Percentiles rank a stretch among this genome's conserved stretches.
phyloP scores from a whole-genome alignment of 2,329 filamentous ascomycete species.

The Sporothrix curviconia region DNA sequence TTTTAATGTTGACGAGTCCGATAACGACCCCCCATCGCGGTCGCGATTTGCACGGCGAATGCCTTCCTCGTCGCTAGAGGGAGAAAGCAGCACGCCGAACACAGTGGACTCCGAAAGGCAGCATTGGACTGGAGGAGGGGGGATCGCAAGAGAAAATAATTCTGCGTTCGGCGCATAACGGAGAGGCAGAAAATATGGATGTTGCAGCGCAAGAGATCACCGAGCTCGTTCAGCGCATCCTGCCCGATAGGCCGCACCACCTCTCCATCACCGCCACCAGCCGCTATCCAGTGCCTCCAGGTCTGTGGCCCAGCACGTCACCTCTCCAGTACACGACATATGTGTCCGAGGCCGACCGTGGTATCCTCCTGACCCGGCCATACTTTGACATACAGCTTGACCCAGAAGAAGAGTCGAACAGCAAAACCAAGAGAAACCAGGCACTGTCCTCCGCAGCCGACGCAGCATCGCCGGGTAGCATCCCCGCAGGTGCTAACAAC shows the following conservation, averaged over 20 bases:
- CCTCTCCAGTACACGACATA: conserved; percentile 53
- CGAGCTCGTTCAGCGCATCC: conserved; percentile 21
- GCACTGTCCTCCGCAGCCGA: conserved; percentile 28
- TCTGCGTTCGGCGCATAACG: not conserved
- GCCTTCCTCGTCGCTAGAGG: not conserved
- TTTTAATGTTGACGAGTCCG: conserved; percentile 7
- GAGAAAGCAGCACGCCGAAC: not conserved
- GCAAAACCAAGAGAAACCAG: conserved; percentile 16
- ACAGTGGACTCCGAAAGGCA: not conserved
- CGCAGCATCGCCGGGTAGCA: conserved; percentile 25
- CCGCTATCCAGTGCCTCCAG: conserved; percentile 40
- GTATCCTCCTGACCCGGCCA: conserved; percentile 49
- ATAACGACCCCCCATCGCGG: conserved; percentile 4
- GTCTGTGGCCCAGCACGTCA: conserved; percentile 37
- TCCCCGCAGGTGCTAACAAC: conserved; percentile 23
- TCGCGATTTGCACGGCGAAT: conserved; percentile 10
- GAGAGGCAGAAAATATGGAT: conserved; percentile 21
- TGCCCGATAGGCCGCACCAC: conserved; percentile 34
- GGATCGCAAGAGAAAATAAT: conserved; percentile 2
- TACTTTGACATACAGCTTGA: conserved; percentile 54
- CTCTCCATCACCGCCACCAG: conserved; percentile 43
- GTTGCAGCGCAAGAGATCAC: conserved; percentile 21
- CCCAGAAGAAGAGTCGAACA: conserved; percentile 23
- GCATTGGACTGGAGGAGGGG: conserved; percentile 6
- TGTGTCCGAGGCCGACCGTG: conserved; percentile 51